These are phyloP conservation scores for Psidium guajava DNA, from an alignment of 345 rosid genomes.

Conservation along the genomic window DNA sequence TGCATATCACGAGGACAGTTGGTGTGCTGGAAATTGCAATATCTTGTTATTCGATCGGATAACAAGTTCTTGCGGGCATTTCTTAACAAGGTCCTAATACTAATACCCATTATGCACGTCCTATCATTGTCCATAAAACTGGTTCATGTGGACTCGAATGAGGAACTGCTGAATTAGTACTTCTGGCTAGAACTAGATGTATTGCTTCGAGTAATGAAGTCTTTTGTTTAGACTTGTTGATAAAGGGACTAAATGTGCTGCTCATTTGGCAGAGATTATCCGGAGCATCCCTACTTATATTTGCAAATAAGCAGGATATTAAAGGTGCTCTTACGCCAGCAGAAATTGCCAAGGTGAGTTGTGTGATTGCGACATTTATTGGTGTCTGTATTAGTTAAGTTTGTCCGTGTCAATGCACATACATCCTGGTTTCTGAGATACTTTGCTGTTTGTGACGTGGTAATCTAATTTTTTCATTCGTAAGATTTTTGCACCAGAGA, in stretches of 20 bases:
- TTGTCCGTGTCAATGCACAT: not conserved
- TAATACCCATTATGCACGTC: not conserved
- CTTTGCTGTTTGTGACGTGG: not conserved
- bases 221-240: not conserved
- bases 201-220: not conserved
- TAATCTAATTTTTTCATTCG: not conserved
- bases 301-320: constrained; percentile 91
- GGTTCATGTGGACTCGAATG: not conserved
- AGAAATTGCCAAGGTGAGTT: constrained; percentile 70
- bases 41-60: not conserved
- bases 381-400: not conserved
- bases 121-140: not conserved
- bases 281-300: constrained; percentile 77
- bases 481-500: not conserved
- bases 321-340: constrained; percentile 75
- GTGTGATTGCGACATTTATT: not conserved
- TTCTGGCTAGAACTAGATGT: not conserved
- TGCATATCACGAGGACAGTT: not conserved
- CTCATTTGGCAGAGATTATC: constrained; percentile 54
- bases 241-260: not conserved
- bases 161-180: not conserved
- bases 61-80: not conserved
- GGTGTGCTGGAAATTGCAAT: not conserved
- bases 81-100: not conserved
- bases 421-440: not conserved